Base-by-base conservation (phyloP, 75 land plant genomes). In the Cupressus sempervirens region DNA sequence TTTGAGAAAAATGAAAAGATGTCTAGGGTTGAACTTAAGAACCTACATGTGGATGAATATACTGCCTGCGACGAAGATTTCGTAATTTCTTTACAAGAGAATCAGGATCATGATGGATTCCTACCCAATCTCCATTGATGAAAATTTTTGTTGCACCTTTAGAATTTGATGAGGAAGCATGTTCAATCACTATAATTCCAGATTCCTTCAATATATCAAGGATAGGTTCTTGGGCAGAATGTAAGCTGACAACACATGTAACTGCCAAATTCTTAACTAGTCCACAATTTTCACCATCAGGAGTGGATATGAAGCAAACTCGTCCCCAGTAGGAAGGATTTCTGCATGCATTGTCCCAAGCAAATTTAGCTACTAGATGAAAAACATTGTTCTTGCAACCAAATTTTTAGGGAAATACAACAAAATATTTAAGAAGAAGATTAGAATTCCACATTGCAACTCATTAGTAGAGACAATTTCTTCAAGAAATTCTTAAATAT, bases 261-360 rank as follows among this genome's bases (percentile, higher is more conserved):
- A 90, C 84, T 67, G 98, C 96, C 83, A 97, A 84, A 90, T 92
- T 97, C 74, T 97, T 97, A 13, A 96, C 93, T 35, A 97, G 93
- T 81, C 99, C 99, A 85, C 99, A 97, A 32, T 94, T 95, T 84
- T 93, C 95, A 53, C 96, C 99, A 92, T 97, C 99, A 40, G 96
- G 89, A 10, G 99, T 94, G 58, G 98, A 92, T 30, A 97, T 86
- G 81, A 98, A 93, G 88, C 99, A 97, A 76, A 97, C 76, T 86
- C 90, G 93, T 41, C 99, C 99, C 92, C 93, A 94, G 82, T 90
- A 91, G 0, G 98, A 97, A 65, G 91, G 90, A 80, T 96, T 96
- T 52, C 99, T 97, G 93, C 82, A 85, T 52, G 36, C 85, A 88
- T 72, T 9, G 36, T 7, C 34, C 81, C n/a, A n/a, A n/a, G 14